Evolutionary conservation across 2,329 filamentous ascomycete species (phyloP).

Genomic region (Trichoderma lentiforme): DNA sequence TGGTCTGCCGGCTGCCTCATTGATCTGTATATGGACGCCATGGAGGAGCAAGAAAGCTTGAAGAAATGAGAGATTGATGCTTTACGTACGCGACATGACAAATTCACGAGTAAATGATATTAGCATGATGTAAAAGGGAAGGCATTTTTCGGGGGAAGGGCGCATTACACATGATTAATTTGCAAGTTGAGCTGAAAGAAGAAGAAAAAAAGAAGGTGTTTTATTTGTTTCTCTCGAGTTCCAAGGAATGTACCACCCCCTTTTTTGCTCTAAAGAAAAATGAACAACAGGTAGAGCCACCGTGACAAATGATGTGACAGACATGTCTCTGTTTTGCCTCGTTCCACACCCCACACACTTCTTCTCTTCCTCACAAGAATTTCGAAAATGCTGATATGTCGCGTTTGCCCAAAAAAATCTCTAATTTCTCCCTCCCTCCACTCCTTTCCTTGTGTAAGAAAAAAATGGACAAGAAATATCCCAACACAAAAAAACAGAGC

Average conservation of each 20-base stretch:
- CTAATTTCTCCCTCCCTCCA: not conserved
- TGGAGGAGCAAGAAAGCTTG: slow-evolving; percentile 44
- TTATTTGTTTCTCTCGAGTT: not conserved
- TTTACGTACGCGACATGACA: not conserved
- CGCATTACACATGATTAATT: not conserved
- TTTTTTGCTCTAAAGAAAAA: not conserved
- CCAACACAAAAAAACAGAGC: not conserved
- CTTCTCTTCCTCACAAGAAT: too few species aligned
- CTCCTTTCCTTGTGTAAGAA: not conserved
- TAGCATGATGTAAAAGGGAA: not conserved
- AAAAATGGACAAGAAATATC: not conserved
- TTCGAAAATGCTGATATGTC: not conserved
- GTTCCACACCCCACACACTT: not conserved
- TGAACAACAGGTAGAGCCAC: not conserved
- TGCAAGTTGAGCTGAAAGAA: not conserved
- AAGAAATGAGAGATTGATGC: not conserved
- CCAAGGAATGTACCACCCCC: not conserved
- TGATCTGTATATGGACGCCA: slow-evolving; percentile 92
- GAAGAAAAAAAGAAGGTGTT: not conserved
- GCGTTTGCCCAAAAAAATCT: slow-evolving; percentile 7
- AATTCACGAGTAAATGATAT: slow-evolving; percentile 7
- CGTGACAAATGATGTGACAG: not conserved
- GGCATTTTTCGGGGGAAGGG: not conserved
- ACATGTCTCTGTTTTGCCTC: not conserved
- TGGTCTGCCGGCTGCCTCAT: slow-evolving; percentile 96